These are phyloP conservation scores for Murraya koenigii DNA, from an alignment of 345 rosid genomes.

Conservation along the genomic window DNA sequence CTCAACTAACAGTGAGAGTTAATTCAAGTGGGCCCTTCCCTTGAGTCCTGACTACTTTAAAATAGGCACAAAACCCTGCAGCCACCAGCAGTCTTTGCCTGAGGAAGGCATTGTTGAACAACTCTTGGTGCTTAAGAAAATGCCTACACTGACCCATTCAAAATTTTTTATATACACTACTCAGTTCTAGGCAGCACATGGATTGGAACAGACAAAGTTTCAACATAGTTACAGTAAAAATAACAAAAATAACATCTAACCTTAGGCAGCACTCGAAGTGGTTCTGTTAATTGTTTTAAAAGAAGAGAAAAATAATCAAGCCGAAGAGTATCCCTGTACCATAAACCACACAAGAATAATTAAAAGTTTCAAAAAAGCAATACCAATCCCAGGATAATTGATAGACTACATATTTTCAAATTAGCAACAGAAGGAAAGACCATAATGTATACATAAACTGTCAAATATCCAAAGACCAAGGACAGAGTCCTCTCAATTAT, in stretches of 20 bases:
- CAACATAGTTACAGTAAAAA: not conserved
- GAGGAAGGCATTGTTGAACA: not conserved
- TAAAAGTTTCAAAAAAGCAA: conserved; percentile 7
- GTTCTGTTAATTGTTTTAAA: conserved; percentile 68
- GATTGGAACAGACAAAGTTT: not conserved
- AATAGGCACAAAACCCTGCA: not conserved
- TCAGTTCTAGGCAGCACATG: not conserved
- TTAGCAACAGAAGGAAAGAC: not conserved
- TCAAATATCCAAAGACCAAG: not conserved
- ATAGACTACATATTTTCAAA: not conserved
- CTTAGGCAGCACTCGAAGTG: conserved; percentile 79
- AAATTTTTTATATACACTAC: not conserved
- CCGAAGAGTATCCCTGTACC: conserved; percentile 70
- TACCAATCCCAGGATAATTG: not conserved
- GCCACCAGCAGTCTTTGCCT: not conserved
- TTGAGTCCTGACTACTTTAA: not conserved
- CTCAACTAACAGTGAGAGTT: not conserved
- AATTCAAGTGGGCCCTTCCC: not conserved
- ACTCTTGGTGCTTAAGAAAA: not conserved
- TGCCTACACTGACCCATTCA: not conserved
- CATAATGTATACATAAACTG: not conserved
- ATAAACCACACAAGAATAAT: conserved; percentile 9
- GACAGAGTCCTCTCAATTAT: not conserved
- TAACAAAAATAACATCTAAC: conserved; percentile 31
- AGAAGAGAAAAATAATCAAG: conserved; percentile 70